A percentile compares a stretch with the other conserved stretches of the same genome.
Evolutionary conservation across 1,284 basidiomycete species (phyloP).

Genomic region (Kwoniella shivajii): DNA sequence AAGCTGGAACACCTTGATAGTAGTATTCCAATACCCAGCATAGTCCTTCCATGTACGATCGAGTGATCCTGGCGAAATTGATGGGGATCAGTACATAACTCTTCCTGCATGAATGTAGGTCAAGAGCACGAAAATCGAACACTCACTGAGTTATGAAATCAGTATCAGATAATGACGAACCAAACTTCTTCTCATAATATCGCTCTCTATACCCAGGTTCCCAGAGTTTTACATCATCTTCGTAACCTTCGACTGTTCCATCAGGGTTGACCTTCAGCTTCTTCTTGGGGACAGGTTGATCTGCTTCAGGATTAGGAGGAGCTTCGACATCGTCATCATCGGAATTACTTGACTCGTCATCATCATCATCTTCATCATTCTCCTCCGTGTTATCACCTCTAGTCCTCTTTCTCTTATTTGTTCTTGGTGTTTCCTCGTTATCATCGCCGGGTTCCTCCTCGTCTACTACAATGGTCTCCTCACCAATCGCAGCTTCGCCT

Average conservation of each 20-base stretch:
- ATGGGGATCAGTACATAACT: constrained; percentile 2
- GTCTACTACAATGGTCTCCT: constrained; percentile 18
- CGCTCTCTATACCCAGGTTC: constrained; percentile 93
- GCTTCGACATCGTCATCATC: constrained; percentile 53
- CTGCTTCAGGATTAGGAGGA: constrained; percentile 50
- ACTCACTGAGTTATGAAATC: constrained; percentile 75
- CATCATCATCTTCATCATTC: constrained; percentile 55
- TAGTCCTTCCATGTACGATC: constrained; percentile 87
- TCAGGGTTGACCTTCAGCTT: constrained; percentile 77
- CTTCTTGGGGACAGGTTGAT: constrained; percentile 56
- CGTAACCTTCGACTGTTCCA: constrained; percentile 64
- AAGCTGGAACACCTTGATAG: constrained; percentile 97
- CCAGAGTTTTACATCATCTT: constrained; percentile 90
- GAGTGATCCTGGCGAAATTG: constrained; percentile 65
- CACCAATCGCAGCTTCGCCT: constrained; percentile 28
- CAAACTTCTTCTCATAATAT: constrained; percentile 95
- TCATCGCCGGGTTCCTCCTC: constrained; percentile 10
- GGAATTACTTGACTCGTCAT: constrained; percentile 49
- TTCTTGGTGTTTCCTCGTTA: neutral
- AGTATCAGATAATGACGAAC: constrained; percentile 68
- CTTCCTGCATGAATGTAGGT: neutral
- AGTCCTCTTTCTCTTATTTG: constrained; percentile 17
- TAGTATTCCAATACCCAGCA: constrained; percentile 98
- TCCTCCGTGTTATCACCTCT: constrained; percentile 37
- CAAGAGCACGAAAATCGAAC: constrained; percentile 15